phyloP scores from a whole-genome alignment of 2,329 filamentous ascomycete genomes.

The Penicillium sp. region DNA sequence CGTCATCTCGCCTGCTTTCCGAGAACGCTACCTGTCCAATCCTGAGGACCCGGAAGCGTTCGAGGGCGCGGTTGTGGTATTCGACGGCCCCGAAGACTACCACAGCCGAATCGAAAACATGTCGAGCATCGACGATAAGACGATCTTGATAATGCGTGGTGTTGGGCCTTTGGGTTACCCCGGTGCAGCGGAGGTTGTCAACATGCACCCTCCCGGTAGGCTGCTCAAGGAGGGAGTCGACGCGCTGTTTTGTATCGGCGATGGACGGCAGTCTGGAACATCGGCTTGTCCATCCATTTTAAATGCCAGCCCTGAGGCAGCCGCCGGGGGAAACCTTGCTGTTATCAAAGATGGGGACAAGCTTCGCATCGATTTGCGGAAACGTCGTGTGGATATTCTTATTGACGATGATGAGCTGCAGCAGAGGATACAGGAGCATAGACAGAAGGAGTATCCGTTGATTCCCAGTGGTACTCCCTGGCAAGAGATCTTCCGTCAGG shows the following conservation, averaged over 20 bases:
- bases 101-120: constrained; percentile 40
- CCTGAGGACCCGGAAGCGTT: constrained; percentile 47
- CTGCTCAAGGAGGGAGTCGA: constrained; percentile 45
- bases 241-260: constrained; percentile 50
- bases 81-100: constrained; percentile 51
- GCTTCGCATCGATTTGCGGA: constrained; percentile 48
- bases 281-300: constrained; percentile 53
- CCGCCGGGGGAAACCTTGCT: constrained; percentile 51
- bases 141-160: constrained; percentile 48
- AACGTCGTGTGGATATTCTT: constrained; percentile 48
- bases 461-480: constrained; percentile 39
- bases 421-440: constrained; percentile 22
- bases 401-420: constrained; percentile 36
- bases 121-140: constrained; percentile 37
- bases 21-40: constrained; percentile 43
- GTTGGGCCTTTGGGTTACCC: constrained; percentile 49
- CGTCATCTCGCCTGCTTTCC: constrained; percentile 46
- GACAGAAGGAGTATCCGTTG: constrained; percentile 3
- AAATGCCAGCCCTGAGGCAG: constrained; percentile 54
- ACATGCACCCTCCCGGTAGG: constrained; percentile 48
- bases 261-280: constrained; percentile 53
- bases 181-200: constrained; percentile 50
- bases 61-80: constrained; percentile 46
- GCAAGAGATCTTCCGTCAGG: constrained; percentile 49
- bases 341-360: constrained; percentile 48